Evolutionary conservation across 371 early-diverging fungal species (phyloP).

Genomic region (Mucor plumbeus): DNA sequence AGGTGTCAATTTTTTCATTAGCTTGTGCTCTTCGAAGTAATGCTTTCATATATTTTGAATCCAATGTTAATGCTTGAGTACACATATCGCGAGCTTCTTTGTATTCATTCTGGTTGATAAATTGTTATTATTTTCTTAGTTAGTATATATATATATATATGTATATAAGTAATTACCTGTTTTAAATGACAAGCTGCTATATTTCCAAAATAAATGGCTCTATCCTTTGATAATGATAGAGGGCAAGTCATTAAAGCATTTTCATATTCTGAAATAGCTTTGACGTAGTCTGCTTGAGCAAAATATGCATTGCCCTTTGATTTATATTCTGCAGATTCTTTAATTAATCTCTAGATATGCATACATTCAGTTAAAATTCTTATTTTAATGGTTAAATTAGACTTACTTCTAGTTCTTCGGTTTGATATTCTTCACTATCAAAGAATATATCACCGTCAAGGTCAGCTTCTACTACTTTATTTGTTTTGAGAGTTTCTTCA

Average conservation of each 20-base stretch:
- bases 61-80: conserved; percentile 68
- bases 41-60: conserved; percentile 78
- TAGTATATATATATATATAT: neutral
- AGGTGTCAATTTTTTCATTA: conserved; percentile 64
- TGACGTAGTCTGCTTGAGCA: conserved; percentile 51
- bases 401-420: conserved; percentile 44
- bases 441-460: conserved; percentile 52
- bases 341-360: conserved; percentile 32
- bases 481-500: neutral
- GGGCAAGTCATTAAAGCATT: conserved; percentile 69
- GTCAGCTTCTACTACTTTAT: conserved; percentile 15
- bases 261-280: conserved; percentile 64
- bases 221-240: conserved; percentile 37
- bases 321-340: conserved; percentile 59
- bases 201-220: conserved; percentile 66
- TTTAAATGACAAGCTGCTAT: conserved; percentile 76
- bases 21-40: conserved; percentile 82
- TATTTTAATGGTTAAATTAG: neutral
- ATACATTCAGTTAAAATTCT: neutral
- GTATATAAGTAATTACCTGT: conserved; percentile 50
- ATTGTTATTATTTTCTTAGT: neutral
- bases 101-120: conserved; percentile 42
- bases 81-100: conserved; percentile 58
- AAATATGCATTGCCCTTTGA: conserved; percentile 58
- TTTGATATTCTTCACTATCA: conserved; percentile 41